phyloP scores from a whole-genome alignment of 1,139 yeast genomes.

The Magnusiomyces clavatus region DNA sequence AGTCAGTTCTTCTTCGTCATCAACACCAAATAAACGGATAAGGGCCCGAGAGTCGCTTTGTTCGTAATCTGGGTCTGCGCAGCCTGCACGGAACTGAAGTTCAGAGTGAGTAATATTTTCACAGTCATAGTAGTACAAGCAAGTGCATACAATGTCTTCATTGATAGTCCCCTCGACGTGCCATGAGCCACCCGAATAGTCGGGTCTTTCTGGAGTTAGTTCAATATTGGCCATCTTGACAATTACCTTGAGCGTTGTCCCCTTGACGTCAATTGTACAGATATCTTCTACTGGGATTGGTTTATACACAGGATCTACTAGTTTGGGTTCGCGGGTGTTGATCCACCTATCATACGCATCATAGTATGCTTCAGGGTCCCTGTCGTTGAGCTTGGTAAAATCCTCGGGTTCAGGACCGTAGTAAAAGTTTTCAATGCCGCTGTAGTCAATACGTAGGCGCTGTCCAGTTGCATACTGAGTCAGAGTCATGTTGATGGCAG shows the following conservation, averaged over 20 bases:
- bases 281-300: neutral
- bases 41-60: conserved; percentile 33
- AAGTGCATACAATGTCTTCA: conserved; percentile 41
- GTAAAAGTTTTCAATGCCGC: no score
- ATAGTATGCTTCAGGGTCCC: no score
- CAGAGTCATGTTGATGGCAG: conserved; percentile 28
- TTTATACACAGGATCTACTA: neutral
- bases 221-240: conserved; percentile 40
- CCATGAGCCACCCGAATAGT: conserved; percentile 40
- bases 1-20: conserved; percentile 29
- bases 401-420: no score
- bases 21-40: conserved; percentile 24
- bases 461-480: neutral
- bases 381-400: no score
- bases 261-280: conserved; percentile 7
- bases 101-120: conserved; percentile 37
- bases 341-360: no score
- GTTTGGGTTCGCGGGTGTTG: neutral
- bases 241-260: conserved; percentile 32
- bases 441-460: neutral
- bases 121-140: conserved; percentile 38
- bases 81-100: conserved; percentile 32
- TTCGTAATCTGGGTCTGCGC: conserved; percentile 34
- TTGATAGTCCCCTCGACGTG: conserved; percentile 41
- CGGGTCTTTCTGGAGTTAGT: conserved; percentile 38